These are phyloP conservation scores for Arthrinium puccinioides DNA, from an alignment of 2,329 filamentous ascomycete genomes.

Conservation along the genomic window DNA sequence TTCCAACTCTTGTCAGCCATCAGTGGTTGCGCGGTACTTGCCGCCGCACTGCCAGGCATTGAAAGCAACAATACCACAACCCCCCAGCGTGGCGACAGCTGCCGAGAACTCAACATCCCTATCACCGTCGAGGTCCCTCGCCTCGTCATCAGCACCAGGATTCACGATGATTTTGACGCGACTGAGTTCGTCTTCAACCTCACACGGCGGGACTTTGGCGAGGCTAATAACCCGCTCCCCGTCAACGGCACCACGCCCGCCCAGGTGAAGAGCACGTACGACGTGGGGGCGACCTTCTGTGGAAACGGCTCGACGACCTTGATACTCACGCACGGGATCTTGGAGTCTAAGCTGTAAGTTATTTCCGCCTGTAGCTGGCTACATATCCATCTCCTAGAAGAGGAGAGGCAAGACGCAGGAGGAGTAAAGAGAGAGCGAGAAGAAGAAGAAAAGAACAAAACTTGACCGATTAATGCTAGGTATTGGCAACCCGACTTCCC, in stretches of 20 bases:
- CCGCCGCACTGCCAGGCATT: neutral
- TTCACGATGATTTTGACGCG: slow-evolving; percentile 21
- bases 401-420: neutral
- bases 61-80: neutral
- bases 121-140: slow-evolving; percentile 17
- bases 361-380: neutral
- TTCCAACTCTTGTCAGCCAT: neutral
- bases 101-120: slow-evolving; percentile 18
- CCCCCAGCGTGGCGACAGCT: slow-evolving; percentile 5
- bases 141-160: slow-evolving; percentile 15
- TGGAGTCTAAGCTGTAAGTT: slow-evolving; percentile 22
- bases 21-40: neutral
- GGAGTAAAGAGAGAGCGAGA: neutral
- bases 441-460: neutral
- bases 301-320: slow-evolving; percentile 17
- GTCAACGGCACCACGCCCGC: slow-evolving; percentile 12
- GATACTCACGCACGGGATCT: slow-evolving; percentile 20
- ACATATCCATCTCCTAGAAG: neutral
- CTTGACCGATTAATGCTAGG: slow-evolving; percentile 9
- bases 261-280: slow-evolving; percentile 16
- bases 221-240: slow-evolving; percentile 14
- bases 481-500: slow-evolving; percentile 19
- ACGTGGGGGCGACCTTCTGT: slow-evolving; percentile 19
- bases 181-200: slow-evolving; percentile 19
- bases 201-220: slow-evolving; percentile 16